Evolutionary conservation across 1,139 yeast genomes (phyloP), one percentile per base, ranked within the genome.

Genomic region (Meyerozyma guilliermondii): DNA sequence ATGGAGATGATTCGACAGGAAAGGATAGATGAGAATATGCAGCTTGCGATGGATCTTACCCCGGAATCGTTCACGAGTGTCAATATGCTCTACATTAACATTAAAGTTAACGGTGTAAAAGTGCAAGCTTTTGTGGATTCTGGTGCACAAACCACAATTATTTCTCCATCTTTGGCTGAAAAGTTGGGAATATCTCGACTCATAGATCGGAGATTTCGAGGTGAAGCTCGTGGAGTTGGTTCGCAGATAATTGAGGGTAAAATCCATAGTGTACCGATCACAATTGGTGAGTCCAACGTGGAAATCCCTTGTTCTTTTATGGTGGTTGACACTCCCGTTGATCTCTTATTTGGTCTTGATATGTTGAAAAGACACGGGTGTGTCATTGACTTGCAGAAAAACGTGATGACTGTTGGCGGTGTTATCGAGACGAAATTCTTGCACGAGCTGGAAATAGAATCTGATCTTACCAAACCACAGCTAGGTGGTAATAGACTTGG

Each of bases 91-190:
- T 91, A 83, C 63, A 80, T 92, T 16, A 74, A 83, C 44, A 74
- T 89, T 41, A 81, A 79, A 47, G 84, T 92, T 22, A 89, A 91
- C 55, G 92, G 94, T 0, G 74, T 76, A 40, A 80, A 82, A 20
- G 86, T 89, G 7, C 87, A 87, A 59, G 98, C 98, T 0, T 87
- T 92, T 68, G 95, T 92, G 9, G 99, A 92, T 59, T 81, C 97
- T 0, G 98, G 99, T 2, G 98, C 99, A 0, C 97, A 89, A 60
- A 73, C 81, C 35, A 89, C 98, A 0, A 83, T 91, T 40, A 84
- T 73, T n/a, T 81, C 89, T 17, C 86, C 95, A 1, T 65, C 69
- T 36, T 71, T 92, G 50, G 96, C 95, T 0, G 85, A 83, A 49
- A 68, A 71, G 44, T 80, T 92, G 43, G 87, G 87, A 0, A 66